phyloP scores from a whole-genome alignment of 129 eudicot species.

The Kitagawia praeruptora region DNA sequence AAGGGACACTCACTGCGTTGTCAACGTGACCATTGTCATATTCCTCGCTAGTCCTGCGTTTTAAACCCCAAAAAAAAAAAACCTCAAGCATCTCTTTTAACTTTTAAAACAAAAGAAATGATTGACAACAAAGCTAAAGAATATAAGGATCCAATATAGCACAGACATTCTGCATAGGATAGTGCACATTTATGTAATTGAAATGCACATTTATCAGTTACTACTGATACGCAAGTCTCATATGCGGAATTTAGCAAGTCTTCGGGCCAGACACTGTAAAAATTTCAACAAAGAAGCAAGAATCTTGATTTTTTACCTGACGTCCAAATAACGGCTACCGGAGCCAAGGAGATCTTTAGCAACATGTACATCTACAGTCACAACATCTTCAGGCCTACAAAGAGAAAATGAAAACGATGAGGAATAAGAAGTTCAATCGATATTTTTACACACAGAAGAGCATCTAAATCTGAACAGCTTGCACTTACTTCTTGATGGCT shows the following conservation, averaged over 20 bases:
- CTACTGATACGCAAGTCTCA: too few relatives aligned
- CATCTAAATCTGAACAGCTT: background rate
- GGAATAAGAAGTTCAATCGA: background rate
- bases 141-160: too few relatives aligned
- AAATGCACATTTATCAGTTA: too few relatives aligned
- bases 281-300: too few relatives aligned
- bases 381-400: conserved; percentile 1
- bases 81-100: too few relatives aligned
- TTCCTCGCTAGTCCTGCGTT: background rate
- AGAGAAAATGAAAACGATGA: background rate
- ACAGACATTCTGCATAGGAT: too few relatives aligned
- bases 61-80: too few relatives aligned
- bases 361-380: background rate
- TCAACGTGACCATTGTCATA: conserved; percentile 5
- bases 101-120: background rate
- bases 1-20: background rate
- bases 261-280: too few relatives aligned
- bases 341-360: background rate
- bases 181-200: too few relatives aligned
- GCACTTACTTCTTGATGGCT: background rate
- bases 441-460: background rate
- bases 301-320: background rate
- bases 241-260: too few relatives aligned
- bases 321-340: background rate
- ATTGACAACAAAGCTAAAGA: background rate